These are phyloP conservation scores for Fomitopsis schrenkii DNA, from an alignment of 1,284 basidiomycete species.

Conservation along the genomic window DNA sequence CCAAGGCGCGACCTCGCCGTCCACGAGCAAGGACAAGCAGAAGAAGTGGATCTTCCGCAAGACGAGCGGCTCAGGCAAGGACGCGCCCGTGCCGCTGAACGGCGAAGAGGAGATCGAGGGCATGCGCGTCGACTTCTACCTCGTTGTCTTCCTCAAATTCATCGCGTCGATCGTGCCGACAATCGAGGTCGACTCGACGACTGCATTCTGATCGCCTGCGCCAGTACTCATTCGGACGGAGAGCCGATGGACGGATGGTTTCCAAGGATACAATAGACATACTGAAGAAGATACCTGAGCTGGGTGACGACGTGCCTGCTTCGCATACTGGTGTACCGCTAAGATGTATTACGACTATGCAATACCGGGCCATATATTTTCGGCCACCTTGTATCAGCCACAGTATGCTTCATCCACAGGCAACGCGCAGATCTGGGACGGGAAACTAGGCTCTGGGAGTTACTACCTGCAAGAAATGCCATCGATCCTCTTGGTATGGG, in stretches of 20 bases:
- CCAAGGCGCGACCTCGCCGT: constrained; percentile 9
- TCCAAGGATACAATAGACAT: constrained; percentile 13
- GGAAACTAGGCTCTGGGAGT: no score
- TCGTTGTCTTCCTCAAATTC: constrained; percentile 97
- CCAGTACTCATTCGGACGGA: not conserved
- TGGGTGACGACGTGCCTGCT: constrained; percentile 19
- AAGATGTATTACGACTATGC: constrained; percentile 13
- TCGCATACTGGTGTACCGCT: constrained; percentile 18
- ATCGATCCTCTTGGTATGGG: no score
- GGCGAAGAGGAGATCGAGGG: constrained; percentile 78
- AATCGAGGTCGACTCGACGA: constrained; percentile 91
- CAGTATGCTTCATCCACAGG: not conserved
- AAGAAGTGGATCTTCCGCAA: constrained; percentile 85
- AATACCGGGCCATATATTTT: not conserved
- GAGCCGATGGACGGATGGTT: not conserved
- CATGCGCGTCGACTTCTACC: constrained; percentile 92
- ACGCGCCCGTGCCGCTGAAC: constrained; percentile 31
- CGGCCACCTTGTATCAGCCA: not conserved
- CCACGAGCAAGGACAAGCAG: constrained; percentile 47
- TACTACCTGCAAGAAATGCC: no score
- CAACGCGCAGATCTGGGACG: no score
- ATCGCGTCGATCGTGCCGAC: constrained; percentile 93
- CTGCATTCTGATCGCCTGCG: constrained; percentile 55
- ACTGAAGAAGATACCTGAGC: constrained; percentile 22
- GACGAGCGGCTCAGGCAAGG: constrained; percentile 59